phyloP scores from a whole-genome alignment of 768 basidiomycete species.

The Tricholoma hemisulphureum region DNA sequence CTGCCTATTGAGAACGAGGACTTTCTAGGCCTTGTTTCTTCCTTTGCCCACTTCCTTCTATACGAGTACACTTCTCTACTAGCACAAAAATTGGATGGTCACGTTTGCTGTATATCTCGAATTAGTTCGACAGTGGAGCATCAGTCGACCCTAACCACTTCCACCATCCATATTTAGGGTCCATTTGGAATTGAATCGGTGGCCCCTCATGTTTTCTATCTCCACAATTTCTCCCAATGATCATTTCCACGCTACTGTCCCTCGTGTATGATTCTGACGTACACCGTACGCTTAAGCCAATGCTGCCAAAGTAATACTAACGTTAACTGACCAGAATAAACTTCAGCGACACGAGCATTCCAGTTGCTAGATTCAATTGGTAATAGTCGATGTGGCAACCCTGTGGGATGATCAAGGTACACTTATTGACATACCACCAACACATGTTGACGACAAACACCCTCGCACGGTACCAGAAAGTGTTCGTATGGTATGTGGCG shows the following conservation, averaged over 20 bases:
- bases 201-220: background rate
- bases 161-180: background rate
- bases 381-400: slow-evolving; percentile 1
- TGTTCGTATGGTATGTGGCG: slow-evolving; percentile 16
- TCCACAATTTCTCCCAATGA: slow-evolving; percentile 1
- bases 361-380: background rate
- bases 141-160: background rate
- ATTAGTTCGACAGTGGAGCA: too few relatives aligned
- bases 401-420: slow-evolving; percentile 3
- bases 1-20: too few relatives aligned
- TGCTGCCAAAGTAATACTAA: background rate
- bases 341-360: slow-evolving; percentile 2
- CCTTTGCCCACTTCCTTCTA: too few relatives aligned
- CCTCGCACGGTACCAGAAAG: background rate
- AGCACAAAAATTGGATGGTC: too few relatives aligned
- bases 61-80: too few relatives aligned
- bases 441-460: background rate
- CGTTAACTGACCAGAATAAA: background rate
- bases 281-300: slow-evolving; percentile 1
- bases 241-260: background rate
- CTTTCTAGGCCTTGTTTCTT: too few relatives aligned
- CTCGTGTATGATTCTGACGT: slow-evolving; percentile 7
- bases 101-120: too few relatives aligned
- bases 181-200: background rate
- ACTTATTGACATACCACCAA: background rate